These are phyloP conservation scores for Datura wrightii DNA, from an alignment of 257 asterid genomes.

Conservation along the genomic window DNA sequence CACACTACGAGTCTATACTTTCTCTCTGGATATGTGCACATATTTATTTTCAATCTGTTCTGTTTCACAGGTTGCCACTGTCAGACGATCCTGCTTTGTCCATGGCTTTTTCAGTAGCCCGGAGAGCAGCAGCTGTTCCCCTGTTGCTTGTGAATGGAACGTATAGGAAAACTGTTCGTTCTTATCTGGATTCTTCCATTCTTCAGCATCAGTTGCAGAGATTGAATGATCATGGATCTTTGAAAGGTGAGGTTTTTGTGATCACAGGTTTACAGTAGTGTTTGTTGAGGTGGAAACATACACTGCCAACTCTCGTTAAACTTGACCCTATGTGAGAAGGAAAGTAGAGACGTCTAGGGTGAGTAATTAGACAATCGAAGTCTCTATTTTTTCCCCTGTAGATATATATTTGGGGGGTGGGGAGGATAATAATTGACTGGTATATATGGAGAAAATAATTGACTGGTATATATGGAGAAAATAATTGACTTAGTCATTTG, in stretches of 20 bases:
- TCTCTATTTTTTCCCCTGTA: neutral
- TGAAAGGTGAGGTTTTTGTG: constrained; percentile 65
- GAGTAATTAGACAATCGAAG: neutral
- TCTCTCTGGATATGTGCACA: constrained; percentile 15
- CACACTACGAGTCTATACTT: neutral
- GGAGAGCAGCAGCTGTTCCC: constrained; percentile 97
- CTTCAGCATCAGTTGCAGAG: constrained; percentile 96
- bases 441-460: too few species aligned
- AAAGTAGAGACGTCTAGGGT: neutral
- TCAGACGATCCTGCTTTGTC: constrained; percentile 97
- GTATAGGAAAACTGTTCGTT: constrained; percentile 84
- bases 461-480: too few species aligned
- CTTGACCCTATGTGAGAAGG: neutral
- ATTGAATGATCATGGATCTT: constrained; percentile 76
- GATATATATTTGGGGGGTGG: neutral
- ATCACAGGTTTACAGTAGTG: neutral
- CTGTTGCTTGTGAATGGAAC: constrained; percentile 94
- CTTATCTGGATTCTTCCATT: constrained; percentile 93
- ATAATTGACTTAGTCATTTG: neutral
- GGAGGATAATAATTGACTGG: neutral
- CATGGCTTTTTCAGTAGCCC: constrained; percentile 94
- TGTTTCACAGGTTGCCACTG: constrained; percentile 70
- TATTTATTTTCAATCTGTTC: constrained; percentile 21
- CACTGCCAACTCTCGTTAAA: neutral
- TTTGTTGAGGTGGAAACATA: constrained; percentile 3